Conservation (phyloP, 2,329 filamentous ascomycete species). For the Colletotrichum spaethianum region DNA sequence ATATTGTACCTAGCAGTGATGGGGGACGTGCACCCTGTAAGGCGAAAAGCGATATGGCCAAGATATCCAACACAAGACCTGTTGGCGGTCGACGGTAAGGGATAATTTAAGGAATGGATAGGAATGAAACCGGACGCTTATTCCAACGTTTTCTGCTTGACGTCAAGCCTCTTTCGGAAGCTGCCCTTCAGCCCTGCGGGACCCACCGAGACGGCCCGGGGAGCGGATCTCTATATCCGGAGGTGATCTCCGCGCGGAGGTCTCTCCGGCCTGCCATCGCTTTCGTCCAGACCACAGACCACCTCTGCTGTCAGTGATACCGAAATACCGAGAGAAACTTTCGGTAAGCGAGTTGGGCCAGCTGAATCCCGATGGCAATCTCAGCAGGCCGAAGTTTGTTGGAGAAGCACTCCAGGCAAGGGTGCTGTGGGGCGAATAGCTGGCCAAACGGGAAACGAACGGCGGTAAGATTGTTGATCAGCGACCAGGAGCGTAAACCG, state of each 20-base stretch:
- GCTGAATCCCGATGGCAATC: background rate
- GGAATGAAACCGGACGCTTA: background rate
- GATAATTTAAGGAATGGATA: background rate
- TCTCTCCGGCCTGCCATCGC: background rate
- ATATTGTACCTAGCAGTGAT: background rate
- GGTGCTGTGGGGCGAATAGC: background rate
- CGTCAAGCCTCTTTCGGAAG: background rate
- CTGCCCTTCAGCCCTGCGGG: background rate
- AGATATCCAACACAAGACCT: background rate
- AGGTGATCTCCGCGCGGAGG: constrained; percentile 16
- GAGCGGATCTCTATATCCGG: background rate
- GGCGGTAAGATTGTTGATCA: background rate
- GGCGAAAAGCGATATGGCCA: background rate
- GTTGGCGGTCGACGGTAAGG: background rate
- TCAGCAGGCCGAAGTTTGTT: background rate
- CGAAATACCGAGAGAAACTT: background rate
- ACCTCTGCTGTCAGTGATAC: background rate
- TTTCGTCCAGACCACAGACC: background rate
- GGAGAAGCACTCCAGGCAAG: constrained; percentile 6
- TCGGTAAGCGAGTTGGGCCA: background rate
- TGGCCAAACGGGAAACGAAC: constrained; percentile 1
- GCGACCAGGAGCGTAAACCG: background rate
- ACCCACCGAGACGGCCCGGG: constrained; percentile 15
- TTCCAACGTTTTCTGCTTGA: background rate
- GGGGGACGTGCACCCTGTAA: background rate